Percentiles rank a stretch among this genome's conserved stretches.
Evolutionary conservation across 495 filamentous ascomycete species (phyloP).

Genomic region (Oleoguttula mirabilis): DNA sequence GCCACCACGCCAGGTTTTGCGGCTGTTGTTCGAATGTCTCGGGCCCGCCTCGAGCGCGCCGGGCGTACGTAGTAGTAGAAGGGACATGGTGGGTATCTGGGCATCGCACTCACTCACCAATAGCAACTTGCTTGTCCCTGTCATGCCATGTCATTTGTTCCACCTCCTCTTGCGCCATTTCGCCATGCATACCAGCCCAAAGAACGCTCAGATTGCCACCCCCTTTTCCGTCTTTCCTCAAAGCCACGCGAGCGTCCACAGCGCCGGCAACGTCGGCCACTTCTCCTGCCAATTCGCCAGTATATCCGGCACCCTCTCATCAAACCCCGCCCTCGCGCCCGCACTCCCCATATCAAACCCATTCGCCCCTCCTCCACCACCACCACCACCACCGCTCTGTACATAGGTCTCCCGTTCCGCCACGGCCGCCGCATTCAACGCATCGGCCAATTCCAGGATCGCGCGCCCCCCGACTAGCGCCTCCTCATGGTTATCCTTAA

Average conservation of each 20-base stretch:
- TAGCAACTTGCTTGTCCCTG: too few relatives aligned
- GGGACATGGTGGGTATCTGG: too few relatives aligned
- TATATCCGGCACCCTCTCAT: slow-evolving; percentile 87
- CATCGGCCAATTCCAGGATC: slow-evolving; percentile 82
- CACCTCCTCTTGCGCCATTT: too few relatives aligned
- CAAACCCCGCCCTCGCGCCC: slow-evolving; percentile 62
- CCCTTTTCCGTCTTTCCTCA: too few relatives aligned
- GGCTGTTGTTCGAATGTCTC: too few relatives aligned
- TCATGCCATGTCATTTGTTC: too few relatives aligned
- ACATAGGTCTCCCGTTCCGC: slow-evolving; percentile 52
- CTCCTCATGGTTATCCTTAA: slow-evolving; percentile 97
- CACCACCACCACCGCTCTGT: not conserved
- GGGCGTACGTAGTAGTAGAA: too few relatives aligned
- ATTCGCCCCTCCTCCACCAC: slow-evolving; percentile 32
- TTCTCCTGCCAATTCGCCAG: slow-evolving; percentile 92
- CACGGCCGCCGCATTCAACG: slow-evolving; percentile 67
- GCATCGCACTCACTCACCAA: too few relatives aligned
- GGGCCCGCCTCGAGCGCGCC: too few relatives aligned
- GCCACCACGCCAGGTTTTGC: too few relatives aligned
- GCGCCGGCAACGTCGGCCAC: slow-evolving; percentile 78
- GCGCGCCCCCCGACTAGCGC: slow-evolving; percentile 80
- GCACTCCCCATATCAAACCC: slow-evolving; percentile 60
- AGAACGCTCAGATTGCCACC: too few relatives aligned
- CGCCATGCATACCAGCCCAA: too few relatives aligned
- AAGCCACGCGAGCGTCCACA: slow-evolving; percentile 96